Evolutionary conservation across 768 basidiomycete genomes (phyloP), one percentile per base, ranked within the genome.

Genomic region (Boletus pseudo-olivaceus): DNA sequence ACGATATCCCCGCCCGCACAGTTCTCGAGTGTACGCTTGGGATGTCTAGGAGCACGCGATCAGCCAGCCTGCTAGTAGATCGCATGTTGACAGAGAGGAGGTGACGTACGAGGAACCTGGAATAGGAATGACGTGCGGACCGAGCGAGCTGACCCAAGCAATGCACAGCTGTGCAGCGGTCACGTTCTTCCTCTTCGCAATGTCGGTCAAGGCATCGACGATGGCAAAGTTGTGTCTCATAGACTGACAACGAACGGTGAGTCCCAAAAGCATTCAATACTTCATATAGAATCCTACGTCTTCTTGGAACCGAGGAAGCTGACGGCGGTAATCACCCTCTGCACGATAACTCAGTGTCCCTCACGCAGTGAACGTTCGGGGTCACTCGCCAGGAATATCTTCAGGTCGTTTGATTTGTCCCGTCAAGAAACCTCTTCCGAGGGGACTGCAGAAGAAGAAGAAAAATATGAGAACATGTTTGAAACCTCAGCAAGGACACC

Each of bases 101-200:
- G 23, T 2, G 2, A 38, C 72, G 51, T 61, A 75, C 74, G 73
- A 75, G 9, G 75, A 77, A 15, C 82, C 81, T 8, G 79, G 79
- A 37, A 82, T 72, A 1, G 81, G 80, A 51, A 83, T 76, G 39
- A 79, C 74, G 60, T 76, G 72, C 1, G 66, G 47, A 3, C 77
- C 75, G 3, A 73, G 67, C 0, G 73, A 65, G 15, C 59, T 49
- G 3, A 78, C 76, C 78, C 78, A 79, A 12, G 71, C 76, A 29
- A 79, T 69, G 52, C 63, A 67, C 11, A 79, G 66, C 55, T 79
- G 78, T 1, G 70, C 73, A 5, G 76, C 62, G 7, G 76, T 75
- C 38, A 79, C 63, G 3, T 72, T 69, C 61, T 76, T 78, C 55
- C 65, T 70, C 56, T 72, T 51, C 0, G 77, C 79, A 10, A 82